Conservation (phyloP, 495 filamentous ascomycete genomes). For the Hypoxylon trugodes region DNA sequence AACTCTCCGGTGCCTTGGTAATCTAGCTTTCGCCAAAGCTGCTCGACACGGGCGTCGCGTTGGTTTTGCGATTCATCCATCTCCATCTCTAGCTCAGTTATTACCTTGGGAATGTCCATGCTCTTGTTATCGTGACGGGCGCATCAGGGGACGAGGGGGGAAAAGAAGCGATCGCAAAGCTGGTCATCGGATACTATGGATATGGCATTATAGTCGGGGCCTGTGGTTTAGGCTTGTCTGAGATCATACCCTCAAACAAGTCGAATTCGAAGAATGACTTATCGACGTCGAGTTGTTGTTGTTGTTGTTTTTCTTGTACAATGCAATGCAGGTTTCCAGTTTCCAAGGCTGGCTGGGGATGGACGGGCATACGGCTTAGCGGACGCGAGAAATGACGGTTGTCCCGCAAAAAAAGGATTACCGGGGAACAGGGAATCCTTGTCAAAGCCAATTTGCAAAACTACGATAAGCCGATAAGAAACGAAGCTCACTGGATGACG, state of each 20-base stretch:
- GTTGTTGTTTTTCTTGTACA: conserved; percentile 16
- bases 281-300: conserved; percentile 29
- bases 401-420: conserved; percentile 26
- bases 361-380: conserved; percentile 2
- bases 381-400: conserved; percentile 40
- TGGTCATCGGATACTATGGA: conserved; percentile 40
- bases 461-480: conserved; percentile 36
- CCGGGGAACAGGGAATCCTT: conserved; percentile 35
- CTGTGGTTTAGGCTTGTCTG: conserved; percentile 18
- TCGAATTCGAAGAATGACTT: conserved; percentile 6
- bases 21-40: conserved; percentile 83
- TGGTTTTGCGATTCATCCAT: conserved; percentile 72
- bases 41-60: conserved; percentile 78
- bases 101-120: conserved; percentile 56
- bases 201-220: conserved; percentile 44
- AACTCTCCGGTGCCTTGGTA: conserved; percentile 77
- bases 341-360: conserved; percentile 11
- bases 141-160: conserved; percentile 26
- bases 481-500: conserved; percentile 32
- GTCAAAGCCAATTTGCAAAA: conserved; percentile 30
- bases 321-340: conserved; percentile 15
- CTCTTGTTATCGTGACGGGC: conserved; percentile 47
- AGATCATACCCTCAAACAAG: conserved; percentile 33
- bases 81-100: conserved; percentile 52
- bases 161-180: conserved; percentile 37